Percentiles rank a stretch among this genome's conserved stretches.
Conservation (phyloP, 78 protist genomes). For the Planoprotostelium fungivorum region DNA sequence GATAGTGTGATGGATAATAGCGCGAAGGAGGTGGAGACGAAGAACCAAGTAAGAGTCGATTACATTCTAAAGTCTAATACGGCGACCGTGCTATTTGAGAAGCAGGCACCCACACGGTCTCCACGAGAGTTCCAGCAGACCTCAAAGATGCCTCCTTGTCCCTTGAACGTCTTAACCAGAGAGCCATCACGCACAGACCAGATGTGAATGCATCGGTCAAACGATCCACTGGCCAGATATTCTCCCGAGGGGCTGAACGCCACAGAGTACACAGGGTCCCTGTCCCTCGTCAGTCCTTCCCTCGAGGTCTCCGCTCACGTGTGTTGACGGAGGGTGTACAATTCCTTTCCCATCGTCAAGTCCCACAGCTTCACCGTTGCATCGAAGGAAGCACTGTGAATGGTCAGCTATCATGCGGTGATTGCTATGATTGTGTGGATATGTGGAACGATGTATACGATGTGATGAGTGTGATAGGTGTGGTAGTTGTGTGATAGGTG, state of each 20-base stretch:
- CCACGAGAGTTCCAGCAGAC: constrained; percentile 79
- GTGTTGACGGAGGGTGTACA: constrained; percentile 44
- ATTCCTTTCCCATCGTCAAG: constrained; percentile 38
- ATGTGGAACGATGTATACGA: too few species aligned
- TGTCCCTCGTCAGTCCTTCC: background rate
- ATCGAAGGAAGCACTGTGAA: constrained; percentile 73
- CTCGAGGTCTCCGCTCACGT: constrained; percentile 4
- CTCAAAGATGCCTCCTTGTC: constrained; percentile 82
- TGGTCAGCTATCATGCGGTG: background rate
- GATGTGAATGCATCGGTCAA: constrained; percentile 57
- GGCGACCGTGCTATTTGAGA: constrained; percentile 39
- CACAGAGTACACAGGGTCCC: constrained; percentile 81
- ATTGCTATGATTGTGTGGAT: too few species aligned
- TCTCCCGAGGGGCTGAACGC: constrained; percentile 79
- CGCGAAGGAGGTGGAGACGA: too few species aligned
- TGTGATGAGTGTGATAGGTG: too few species aligned
- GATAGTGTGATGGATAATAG: too few species aligned
- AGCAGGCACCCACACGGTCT: constrained; percentile 51
- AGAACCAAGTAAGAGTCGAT: too few species aligned
- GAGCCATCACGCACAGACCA: constrained; percentile 79
- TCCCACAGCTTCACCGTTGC: constrained; percentile 76
- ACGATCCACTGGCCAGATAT: constrained; percentile 80
- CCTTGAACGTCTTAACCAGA: constrained; percentile 42
- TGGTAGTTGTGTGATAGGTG: too few species aligned
- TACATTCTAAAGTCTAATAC: constrained; percentile 61